These are phyloP conservation scores for Cytospora piceae DNA, from an alignment of 2,329 filamentous ascomycete genomes.

Conservation along the genomic window DNA sequence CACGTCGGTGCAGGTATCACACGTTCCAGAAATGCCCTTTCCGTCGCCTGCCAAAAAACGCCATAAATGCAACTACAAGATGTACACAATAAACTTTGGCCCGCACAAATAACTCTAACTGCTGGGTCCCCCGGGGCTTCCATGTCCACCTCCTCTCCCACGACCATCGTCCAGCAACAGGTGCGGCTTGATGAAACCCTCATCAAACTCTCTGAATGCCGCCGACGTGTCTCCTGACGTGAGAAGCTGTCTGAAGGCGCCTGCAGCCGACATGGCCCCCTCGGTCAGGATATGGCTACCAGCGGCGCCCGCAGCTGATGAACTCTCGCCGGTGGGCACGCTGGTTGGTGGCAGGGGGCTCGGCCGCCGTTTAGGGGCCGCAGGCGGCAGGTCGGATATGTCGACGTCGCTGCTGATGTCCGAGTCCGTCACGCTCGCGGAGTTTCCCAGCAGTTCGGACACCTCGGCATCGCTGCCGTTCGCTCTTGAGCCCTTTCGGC, in stretches of 20 bases:
- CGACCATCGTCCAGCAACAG: conserved; percentile 75
- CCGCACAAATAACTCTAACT: not conserved
- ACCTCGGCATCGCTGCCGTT: conserved; percentile 55
- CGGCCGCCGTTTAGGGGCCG: conserved; percentile 50
- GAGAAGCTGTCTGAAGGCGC: conserved; percentile 79
- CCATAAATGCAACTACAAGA: conserved; percentile 19
- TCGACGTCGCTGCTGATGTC: conserved; percentile 68
- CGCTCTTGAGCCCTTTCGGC: conserved; percentile 55
- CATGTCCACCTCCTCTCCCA: conserved; percentile 36
- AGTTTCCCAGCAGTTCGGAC: conserved; percentile 57
- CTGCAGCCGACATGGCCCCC: conserved; percentile 41
- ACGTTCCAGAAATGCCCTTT: not conserved
- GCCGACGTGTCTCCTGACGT: conserved; percentile 86
- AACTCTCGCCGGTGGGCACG: conserved; percentile 28
- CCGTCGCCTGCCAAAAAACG: conserved; percentile 13
- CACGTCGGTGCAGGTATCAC: not conserved
- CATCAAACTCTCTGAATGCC: conserved; percentile 89
- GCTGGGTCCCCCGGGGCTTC: conserved; percentile 32
- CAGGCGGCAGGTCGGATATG: conserved; percentile 67
- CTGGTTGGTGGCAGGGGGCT: conserved; percentile 42
- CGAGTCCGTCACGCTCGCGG: conserved; percentile 54
- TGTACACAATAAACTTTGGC: conserved; percentile 7
- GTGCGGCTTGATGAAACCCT: conserved; percentile 94
- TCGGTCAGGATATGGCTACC: conserved; percentile 33
- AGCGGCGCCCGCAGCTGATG: conserved; percentile 5